Evolutionary conservation across 2,329 filamentous ascomycete genomes (phyloP).

Genomic region (Colletotrichum costaricense): DNA sequence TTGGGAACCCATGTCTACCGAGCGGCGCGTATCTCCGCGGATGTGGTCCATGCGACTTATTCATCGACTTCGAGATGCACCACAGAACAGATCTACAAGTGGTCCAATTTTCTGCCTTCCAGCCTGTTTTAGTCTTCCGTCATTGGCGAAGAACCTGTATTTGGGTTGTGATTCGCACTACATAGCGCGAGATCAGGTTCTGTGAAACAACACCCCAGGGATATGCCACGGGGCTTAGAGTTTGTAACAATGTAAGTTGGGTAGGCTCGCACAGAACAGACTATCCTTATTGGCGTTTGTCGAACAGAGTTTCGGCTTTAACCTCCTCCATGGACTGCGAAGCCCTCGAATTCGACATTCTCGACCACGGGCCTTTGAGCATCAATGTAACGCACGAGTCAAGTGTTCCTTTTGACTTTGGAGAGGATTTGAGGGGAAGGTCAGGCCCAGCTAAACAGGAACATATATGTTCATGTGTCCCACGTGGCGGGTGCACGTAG

Average conservation of each 20-base stretch:
- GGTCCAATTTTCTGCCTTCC: not conserved
- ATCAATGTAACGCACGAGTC: conserved; percentile 3
- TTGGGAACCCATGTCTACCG: not conserved
- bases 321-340: not conserved
- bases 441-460: not conserved
- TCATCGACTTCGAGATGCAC: not conserved
- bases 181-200: not conserved
- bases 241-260: not conserved
- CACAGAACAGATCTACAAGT: not conserved
- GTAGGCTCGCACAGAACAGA: no score
- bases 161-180: not conserved
- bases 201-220: not conserved
- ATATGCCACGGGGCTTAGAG: not conserved
- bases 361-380: not conserved
- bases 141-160: not conserved
- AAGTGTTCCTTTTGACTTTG: not conserved
- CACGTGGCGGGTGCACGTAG: not conserved
- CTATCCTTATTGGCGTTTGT: not conserved
- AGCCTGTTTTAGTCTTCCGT: not conserved
- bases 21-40: not conserved
- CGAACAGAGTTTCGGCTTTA: conserved; percentile 5
- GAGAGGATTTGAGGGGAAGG: not conserved
- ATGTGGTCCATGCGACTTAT: not conserved
- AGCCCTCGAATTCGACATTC: not conserved
- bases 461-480: not conserved